Evolutionary conservation across 768 basidiomycete genomes (phyloP), one percentile per base, ranked within the genome.

Genomic region (Termitomyces sp.): DNA sequence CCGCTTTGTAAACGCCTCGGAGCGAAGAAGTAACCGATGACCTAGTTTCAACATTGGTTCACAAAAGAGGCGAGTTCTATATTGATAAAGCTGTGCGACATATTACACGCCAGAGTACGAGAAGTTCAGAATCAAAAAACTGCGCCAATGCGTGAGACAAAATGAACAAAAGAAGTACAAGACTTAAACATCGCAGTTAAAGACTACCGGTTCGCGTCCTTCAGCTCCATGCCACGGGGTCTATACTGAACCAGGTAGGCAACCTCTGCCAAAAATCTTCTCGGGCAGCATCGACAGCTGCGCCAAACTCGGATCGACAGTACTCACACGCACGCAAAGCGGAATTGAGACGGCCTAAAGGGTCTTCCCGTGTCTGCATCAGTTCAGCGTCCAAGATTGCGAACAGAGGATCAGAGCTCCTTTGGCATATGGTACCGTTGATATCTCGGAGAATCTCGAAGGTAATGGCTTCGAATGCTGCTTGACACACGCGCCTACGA

Each of bases 371-470:
- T 5, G 80, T 78, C 63, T 86, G 85, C 85, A 89, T 87, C 45
- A 82, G 65, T 60, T 86, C 78, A 49, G 85, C 79, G 60, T 87
- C 84, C 66, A 81, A 73, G 62, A 90, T 87, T 7, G 86, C 84
- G 62, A 85, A 87, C 30, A 90, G 71, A 0, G 87, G 87, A 60
- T 90, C 88, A 5, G 82, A 84, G 62, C 79, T 85, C 46, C 86
- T 80, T 61, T 86, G 82, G 57, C 77, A 80, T 20, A 85, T 75
- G 56, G 86, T 78, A 11, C 86, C 87, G 67, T 87, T 88, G 60
- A 87, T 79, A 63, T 90, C 88, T 50, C 85, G 81, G 56, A 90
- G 76, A 47, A 90, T 80, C 62, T 90, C 84, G 66, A 88, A 89
- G 4, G 86, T 87, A 60, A 88, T 82, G 11, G 80, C 79, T 65